These are phyloP conservation scores for Vitis hybrid DNA, from an alignment of 177 flowering plant genomes.

Conservation along the genomic window DNA sequence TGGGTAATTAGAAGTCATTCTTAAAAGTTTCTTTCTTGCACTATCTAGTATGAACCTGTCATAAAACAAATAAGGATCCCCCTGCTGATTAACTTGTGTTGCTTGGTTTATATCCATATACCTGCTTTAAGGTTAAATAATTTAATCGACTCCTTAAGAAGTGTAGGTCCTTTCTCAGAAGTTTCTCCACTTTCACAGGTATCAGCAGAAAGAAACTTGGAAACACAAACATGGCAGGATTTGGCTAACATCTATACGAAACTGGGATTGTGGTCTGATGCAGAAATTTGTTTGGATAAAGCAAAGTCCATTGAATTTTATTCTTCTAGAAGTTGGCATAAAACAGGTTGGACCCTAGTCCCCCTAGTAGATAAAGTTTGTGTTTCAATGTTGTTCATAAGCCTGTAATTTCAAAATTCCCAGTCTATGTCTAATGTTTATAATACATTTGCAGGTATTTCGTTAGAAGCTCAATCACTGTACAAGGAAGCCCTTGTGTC, in stretches of 20 bases:
- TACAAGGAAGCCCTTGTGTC: conserved; percentile 83
- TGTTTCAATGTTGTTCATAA: neutral
- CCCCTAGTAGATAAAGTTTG: neutral
- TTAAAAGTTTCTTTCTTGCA: too few relatives aligned
- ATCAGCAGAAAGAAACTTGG: conserved; percentile 36
- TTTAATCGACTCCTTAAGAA: too few relatives aligned
- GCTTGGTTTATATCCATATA: too few relatives aligned
- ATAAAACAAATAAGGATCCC: too few relatives aligned
- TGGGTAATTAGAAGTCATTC: too few relatives aligned
- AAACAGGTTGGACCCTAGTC: conserved; percentile 45
- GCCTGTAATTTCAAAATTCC: neutral
- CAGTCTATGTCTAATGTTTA: neutral
- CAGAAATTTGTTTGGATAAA: conserved; percentile 64
- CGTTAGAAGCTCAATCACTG: conserved; percentile 58
- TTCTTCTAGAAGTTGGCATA: conserved; percentile 76
- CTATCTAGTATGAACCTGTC: too few relatives aligned
- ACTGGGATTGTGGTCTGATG: conserved; percentile 61
- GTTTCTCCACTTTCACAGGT: conserved; percentile 33
- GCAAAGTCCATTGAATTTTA: conserved; percentile 57
- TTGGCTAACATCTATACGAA: conserved; percentile 64
- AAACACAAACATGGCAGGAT: conserved; percentile 84
- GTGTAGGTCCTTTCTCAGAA: neutral
- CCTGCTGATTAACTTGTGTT: too few relatives aligned
- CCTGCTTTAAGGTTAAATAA: too few relatives aligned
- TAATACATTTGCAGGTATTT: conserved; percentile 46